Evolutionary conservation across 1,139 yeast species (phyloP), one percentile per base, ranked within the genome.

Genomic region (Debaryomyces singareniensis): DNA sequence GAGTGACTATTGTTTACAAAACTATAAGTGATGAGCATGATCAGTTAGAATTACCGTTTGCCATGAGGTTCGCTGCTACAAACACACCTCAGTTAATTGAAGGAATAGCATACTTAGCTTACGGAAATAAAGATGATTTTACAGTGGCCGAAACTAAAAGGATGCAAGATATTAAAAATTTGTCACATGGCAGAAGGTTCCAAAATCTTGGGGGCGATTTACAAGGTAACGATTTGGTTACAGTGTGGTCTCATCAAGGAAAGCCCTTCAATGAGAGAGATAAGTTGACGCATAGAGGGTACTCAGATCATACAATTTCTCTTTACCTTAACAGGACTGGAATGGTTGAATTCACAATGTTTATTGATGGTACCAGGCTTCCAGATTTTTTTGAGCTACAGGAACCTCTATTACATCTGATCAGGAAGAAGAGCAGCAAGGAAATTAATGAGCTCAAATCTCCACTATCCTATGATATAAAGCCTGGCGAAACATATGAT

Each of bases 21-120:
- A 54, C 62, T 2, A 40, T 42, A 7, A 28, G 30, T 0, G 35
- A 27, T 1, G 16, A 34, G 3, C 53, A 47, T 27, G 30, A 28
- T 4, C 33, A 43, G 24, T 29, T 27, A 1, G 15, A 26, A n/a
- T 24, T 29, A 13, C 49, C 47, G 1, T 53, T 43, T 29, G 44
- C 44, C 9, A 51, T 55, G 14, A 42, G 66, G 18, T 47, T 54
- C 41, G 54, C 61, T 9, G 53, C 55, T 25, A 36, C 45, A 4
- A 45, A 45, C 18, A 45, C 53, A 28, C 61, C 63, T 1, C 66
- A 60, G 33, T 39, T 45, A 24, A 42, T 52, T 7, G 61, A 58
- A 29, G 63, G 59, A 1, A 10, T 49, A 2, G 56, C 55, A 0
- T 38, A 47, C 15, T 38, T 58, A 27, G 35, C 40, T 9, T 56